Evolutionary conservation across 345 rosid genomes (phyloP).

Genomic region (Excoecaria cochinchinensis): DNA sequence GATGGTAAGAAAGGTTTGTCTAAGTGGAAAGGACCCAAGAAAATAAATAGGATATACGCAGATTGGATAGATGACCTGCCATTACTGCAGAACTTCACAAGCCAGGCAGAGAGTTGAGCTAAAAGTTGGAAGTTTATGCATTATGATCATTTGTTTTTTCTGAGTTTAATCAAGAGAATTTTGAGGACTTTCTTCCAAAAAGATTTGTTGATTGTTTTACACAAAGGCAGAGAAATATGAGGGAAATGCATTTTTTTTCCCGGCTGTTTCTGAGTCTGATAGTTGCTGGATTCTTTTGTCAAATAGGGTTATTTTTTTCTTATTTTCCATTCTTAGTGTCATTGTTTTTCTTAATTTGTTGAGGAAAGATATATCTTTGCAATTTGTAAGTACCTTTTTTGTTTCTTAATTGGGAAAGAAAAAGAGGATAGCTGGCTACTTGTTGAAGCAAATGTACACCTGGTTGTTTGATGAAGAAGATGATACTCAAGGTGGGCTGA

Average conservation of each 20-base stretch:
- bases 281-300: neutral
- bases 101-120: constrained; percentile 22
- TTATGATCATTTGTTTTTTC: neutral
- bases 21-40: constrained; percentile 81
- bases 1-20: constrained; percentile 55
- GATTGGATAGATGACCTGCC: constrained; percentile 97
- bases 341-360: neutral
- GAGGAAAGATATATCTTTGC: neutral
- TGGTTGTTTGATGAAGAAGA: too few relatives aligned
- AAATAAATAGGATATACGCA: constrained; percentile 78
- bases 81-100: constrained; percentile 28
- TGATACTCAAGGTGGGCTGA: too few relatives aligned
- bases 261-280: neutral
- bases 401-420: neutral
- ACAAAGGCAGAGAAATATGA: too few relatives aligned
- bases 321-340: neutral
- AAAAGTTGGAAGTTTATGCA: neutral
- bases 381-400: neutral
- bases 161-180: neutral
- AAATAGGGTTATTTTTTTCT: neutral
- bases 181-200: neutral
- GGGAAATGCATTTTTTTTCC: neutral
- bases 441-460: too few relatives aligned
- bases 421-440: too few relatives aligned
- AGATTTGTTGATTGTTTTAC: neutral